Conservation (phyloP, 1,284 basidiomycete genomes). For the Heterobasidion annosum region DNA sequence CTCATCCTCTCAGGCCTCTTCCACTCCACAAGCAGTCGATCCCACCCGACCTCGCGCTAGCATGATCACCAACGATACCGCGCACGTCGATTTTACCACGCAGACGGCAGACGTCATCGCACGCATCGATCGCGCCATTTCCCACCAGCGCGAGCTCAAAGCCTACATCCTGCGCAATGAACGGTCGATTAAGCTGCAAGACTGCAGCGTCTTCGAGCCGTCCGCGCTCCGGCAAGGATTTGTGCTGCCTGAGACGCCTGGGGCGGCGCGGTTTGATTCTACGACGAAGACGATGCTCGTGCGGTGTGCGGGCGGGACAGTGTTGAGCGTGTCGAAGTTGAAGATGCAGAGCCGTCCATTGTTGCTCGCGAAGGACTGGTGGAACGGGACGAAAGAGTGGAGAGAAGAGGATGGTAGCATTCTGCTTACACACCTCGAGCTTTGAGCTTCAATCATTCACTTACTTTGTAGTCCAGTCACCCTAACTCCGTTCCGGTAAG, state of each 20-base stretch:
- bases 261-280: slow-evolving; percentile 32
- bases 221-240: background rate
- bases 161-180: slow-evolving; percentile 32
- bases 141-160: slow-evolving; percentile 50
- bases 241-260: slow-evolving; percentile 19
- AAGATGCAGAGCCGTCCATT: slow-evolving; percentile 34
- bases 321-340: slow-evolving; percentile 38
- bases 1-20: background rate
- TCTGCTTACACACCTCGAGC: background rate
- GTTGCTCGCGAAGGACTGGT: slow-evolving; percentile 42
- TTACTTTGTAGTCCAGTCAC: no score
- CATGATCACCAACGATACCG: slow-evolving; percentile 21
- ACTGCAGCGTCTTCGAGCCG: slow-evolving; percentile 18
- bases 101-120: slow-evolving; percentile 52
- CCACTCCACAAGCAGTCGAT: slow-evolving; percentile 8
- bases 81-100: slow-evolving; percentile 45
- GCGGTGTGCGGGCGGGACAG: slow-evolving; percentile 37
- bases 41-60: background rate
- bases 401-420: slow-evolving; percentile 6
- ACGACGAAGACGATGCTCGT: slow-evolving; percentile 30
- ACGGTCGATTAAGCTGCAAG: slow-evolving; percentile 37
- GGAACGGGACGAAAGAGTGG: slow-evolving; percentile 35
- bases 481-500: no score
- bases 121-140: slow-evolving; percentile 57
- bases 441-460: no score